A percentile compares a stretch with the other conserved stretches of the same genome.
These are phyloP conservation scores for Saprolegnia diclina DNA, from an alignment of 352 stramenopile genomes.

Conservation along the genomic window DNA sequence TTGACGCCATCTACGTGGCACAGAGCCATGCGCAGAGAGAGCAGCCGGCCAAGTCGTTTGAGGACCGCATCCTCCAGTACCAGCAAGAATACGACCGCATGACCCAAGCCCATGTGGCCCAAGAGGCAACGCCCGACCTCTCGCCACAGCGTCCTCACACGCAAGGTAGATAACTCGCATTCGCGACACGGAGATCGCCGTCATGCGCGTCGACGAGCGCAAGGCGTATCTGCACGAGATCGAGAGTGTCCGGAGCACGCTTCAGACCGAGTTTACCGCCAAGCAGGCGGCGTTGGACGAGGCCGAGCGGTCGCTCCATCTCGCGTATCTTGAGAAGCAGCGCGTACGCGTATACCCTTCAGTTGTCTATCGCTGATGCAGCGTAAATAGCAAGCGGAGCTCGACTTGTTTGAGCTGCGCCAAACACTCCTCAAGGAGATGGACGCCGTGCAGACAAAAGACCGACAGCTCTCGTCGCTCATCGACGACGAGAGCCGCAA, in stretches of 20 bases:
- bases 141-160: background rate
- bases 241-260: background rate
- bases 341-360: background rate
- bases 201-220: constrained; percentile 25
- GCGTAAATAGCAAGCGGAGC: background rate
- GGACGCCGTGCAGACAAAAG: constrained; percentile 8
- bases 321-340: constrained; percentile 6
- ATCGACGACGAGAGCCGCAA: constrained; percentile 14
- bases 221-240: constrained; percentile 3
- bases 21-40: constrained; percentile 2
- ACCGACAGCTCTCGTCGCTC: constrained; percentile 8
- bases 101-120: constrained; percentile 1
- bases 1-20: constrained; percentile 20
- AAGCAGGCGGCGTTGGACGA: constrained; percentile 2
- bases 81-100: constrained; percentile 22
- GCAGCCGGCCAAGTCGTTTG: background rate
- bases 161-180: constrained; percentile 17
- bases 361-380: background rate
- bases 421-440: constrained; percentile 19
- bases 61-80: constrained; percentile 9
- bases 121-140: no score
- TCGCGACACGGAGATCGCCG: constrained; percentile 23
- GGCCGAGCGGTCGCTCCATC: background rate
- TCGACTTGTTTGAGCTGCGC: constrained; percentile 23
- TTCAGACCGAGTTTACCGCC: constrained; percentile 17